phyloP scores from a whole-genome alignment of 495 filamentous ascomycete genomes.

The Amniculicola lignicola region DNA sequence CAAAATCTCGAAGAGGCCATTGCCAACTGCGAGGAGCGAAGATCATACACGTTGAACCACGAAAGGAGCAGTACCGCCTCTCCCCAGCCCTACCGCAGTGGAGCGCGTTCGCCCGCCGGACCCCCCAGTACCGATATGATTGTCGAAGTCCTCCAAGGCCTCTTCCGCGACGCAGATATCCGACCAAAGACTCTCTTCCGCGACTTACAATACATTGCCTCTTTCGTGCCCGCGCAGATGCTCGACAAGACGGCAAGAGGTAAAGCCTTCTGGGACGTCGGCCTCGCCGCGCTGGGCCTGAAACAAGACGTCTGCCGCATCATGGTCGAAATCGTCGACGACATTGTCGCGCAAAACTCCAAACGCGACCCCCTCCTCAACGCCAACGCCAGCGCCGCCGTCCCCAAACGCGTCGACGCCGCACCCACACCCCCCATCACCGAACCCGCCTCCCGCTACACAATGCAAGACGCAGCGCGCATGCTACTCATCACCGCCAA shows the following conservation, averaged over 20 bases:
- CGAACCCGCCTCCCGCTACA: conserved; percentile 52
- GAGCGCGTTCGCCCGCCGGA: conserved; percentile 30
- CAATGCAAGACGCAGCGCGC: conserved; percentile 77
- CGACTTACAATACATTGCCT: conserved; percentile 91
- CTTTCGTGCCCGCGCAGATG: conserved; percentile 77
- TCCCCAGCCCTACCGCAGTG: conserved; percentile 19
- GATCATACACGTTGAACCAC: conserved; percentile 51
- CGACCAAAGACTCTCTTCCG: conserved; percentile 91
- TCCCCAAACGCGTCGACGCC: background rate
- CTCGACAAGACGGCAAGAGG: conserved; percentile 83
- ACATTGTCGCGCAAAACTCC: conserved; percentile 61
- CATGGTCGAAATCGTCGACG: conserved; percentile 84
- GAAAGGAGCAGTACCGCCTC: conserved; percentile 36
- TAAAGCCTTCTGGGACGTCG: conserved; percentile 93
- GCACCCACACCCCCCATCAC: background rate
- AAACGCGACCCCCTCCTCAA: conserved; percentile 48
- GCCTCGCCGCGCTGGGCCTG: conserved; percentile 77
- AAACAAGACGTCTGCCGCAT: conserved; percentile 86
- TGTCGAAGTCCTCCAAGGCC: conserved; percentile 69
- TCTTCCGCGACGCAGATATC: conserved; percentile 72
- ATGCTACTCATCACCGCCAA: conserved; percentile 96
- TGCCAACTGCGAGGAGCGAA: conserved; percentile 66
- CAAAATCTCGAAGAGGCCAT: conserved; percentile 60
- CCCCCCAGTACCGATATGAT: conserved; percentile 64
- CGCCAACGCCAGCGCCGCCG: background rate